These are phyloP conservation scores for Populus nigra DNA, from an alignment of 345 rosid species.

Conservation along the genomic window DNA sequence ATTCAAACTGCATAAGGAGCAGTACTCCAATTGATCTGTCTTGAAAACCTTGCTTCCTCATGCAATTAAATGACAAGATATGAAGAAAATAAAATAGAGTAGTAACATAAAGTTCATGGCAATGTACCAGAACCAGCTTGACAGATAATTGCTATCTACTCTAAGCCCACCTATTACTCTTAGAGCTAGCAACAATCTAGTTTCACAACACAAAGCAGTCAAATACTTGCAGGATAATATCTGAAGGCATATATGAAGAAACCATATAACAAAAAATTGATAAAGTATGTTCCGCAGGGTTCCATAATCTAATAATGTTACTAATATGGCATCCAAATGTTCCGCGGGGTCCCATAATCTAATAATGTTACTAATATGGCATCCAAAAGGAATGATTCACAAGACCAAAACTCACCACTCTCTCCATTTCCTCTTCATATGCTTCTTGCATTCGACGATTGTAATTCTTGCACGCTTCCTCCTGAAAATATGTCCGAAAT, in stretches of 20 bases:
- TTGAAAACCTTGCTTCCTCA: no score
- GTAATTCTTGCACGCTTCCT: conserved; percentile 87
- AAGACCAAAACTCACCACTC: conserved; percentile 65
- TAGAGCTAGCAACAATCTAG: neutral
- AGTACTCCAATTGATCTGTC: no score
- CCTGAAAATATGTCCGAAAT: conserved; percentile 70
- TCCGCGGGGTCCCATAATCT: neutral
- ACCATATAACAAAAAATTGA: neutral
- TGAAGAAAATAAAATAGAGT: no score
- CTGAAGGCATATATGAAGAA: neutral
- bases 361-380: no score
- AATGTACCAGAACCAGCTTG: no score
- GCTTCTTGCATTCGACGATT: conserved; percentile 89
- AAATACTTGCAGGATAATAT: neutral
- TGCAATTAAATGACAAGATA: no score
- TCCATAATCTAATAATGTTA: neutral
- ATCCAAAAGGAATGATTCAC: no score
- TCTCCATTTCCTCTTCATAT: conserved; percentile 93
- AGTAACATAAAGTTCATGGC: no score
- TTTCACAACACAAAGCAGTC: neutral
- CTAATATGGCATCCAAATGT: neutral
- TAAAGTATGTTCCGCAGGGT: neutral
- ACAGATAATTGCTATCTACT: no score
- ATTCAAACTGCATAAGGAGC: no score
- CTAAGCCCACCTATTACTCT: no score